These are phyloP conservation scores for Epichloe uncinata DNA, from an alignment of 2,329 filamentous ascomycete species.

Conservation along the genomic window DNA sequence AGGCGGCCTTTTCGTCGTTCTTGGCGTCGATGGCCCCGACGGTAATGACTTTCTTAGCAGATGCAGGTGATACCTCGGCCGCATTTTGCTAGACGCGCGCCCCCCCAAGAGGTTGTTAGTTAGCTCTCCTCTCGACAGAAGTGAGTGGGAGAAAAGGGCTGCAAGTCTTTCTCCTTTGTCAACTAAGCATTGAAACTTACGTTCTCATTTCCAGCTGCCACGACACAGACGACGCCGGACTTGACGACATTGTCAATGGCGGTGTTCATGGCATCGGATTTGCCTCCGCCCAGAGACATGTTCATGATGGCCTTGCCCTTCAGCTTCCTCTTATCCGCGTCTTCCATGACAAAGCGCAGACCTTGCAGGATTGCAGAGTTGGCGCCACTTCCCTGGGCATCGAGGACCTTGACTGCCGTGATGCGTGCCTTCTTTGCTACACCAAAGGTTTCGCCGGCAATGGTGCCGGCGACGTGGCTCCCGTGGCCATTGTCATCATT, in stretches of 20 bases:
- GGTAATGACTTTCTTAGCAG: conserved; percentile 41
- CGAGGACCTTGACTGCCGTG: conserved; percentile 48
- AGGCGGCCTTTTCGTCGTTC: conserved; percentile 34
- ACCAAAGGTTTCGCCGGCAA: conserved; percentile 46
- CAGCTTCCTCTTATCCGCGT: conserved; percentile 27
- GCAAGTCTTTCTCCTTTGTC: conserved; percentile 5
- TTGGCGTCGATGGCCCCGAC: conserved; percentile 44
- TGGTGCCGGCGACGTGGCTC: conserved; percentile 49
- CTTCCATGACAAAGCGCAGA: conserved; percentile 40
- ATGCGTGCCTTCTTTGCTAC: conserved; percentile 45
- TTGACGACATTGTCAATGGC: conserved; percentile 36
- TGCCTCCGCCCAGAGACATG: conserved; percentile 46
- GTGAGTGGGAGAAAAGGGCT: neutral
- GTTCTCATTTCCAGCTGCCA: conserved; percentile 48
- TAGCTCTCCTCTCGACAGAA: neutral
- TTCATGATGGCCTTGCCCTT: conserved; percentile 47
- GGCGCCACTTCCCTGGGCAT: conserved; percentile 23
- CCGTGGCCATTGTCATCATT: conserved; percentile 48
- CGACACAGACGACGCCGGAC: conserved; percentile 41
- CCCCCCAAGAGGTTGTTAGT: conserved; percentile 7
- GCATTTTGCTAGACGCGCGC: conserved; percentile 41
- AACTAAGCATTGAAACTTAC: conserved; percentile 12
- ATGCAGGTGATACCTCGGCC: conserved; percentile 37
- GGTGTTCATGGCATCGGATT: conserved; percentile 44
- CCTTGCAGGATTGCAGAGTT: conserved; percentile 39